phyloP scores from a whole-genome alignment of 1,139 yeast species.

The Yamadazyma pseudoaaseri region DNA sequence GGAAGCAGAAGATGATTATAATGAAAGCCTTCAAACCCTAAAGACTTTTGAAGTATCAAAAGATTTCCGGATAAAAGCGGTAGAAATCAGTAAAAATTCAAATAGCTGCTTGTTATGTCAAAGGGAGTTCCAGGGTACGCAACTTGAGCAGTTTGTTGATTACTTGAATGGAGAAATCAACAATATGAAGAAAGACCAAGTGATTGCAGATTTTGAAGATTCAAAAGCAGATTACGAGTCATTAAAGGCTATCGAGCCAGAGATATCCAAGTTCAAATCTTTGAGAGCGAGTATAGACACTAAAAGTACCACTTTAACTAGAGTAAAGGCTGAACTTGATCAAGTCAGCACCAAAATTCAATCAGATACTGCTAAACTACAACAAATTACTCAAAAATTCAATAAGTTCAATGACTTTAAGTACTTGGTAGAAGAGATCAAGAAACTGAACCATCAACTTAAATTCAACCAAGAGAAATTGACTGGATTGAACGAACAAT shows the following conservation, averaged over 20 bases:
- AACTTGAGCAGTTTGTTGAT: conserved; percentile 28
- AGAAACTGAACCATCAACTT: conserved; percentile 16
- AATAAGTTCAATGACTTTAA: conserved; percentile 13
- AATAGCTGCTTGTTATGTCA: conserved; percentile 67
- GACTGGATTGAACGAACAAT: conserved; percentile 19
- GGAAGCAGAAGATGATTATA: conserved; percentile 62
- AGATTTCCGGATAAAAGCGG: conserved; percentile 62
- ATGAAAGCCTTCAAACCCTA: conserved; percentile 56
- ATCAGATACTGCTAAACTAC: conserved; percentile 10
- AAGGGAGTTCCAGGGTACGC: conserved; percentile 51
- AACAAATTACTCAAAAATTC: conserved; percentile 9
- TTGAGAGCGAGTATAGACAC: conserved; percentile 13
- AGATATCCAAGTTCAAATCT: conserved; percentile 27
- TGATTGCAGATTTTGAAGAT: conserved; percentile 31
- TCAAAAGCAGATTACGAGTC: conserved; percentile 30
- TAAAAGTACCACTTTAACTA: not conserved
- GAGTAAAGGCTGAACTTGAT: conserved; percentile 5
- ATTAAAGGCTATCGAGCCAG: conserved; percentile 26
- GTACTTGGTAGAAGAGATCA: conserved; percentile 11
- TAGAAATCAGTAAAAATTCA: conserved; percentile 54
- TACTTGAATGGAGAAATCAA: conserved; percentile 38
- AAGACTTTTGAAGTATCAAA: conserved; percentile 67
- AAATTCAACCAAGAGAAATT: conserved; percentile 12
- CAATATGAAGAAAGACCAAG: conserved; percentile 35
- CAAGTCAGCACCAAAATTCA: conserved; percentile 6